phyloP scores from a whole-genome alignment of 345 rosid genomes.

The Eucalyptus victrix region DNA sequence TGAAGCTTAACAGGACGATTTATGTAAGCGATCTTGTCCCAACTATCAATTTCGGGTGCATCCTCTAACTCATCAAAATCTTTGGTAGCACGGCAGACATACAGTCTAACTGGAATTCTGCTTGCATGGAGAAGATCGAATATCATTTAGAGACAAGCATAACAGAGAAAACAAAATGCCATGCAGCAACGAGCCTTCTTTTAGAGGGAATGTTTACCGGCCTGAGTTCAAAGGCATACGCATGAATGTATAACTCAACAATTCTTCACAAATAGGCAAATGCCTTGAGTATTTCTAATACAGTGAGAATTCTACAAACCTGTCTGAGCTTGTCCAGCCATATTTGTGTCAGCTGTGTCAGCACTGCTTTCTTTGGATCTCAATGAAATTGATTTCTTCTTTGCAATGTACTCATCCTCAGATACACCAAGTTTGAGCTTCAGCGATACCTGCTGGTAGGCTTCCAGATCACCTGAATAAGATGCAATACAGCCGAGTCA shows the following conservation, averaged over 20 bases:
- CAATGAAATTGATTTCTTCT: slow-evolving; percentile 7
- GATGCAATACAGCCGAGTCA: neutral
- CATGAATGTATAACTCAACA: neutral
- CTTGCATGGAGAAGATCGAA: slow-evolving; percentile 18
- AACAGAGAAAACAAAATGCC: neutral
- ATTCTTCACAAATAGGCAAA: neutral
- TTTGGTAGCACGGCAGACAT: slow-evolving; percentile 37
- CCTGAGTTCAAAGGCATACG: neutral
- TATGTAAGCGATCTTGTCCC: slow-evolving; percentile 75
- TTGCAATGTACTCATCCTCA: slow-evolving; percentile 46
- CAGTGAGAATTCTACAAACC: slow-evolving; percentile 30
- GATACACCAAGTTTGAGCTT: slow-evolving; percentile 70
- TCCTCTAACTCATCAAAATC: slow-evolving; percentile 67
- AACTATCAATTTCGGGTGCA: slow-evolving; percentile 40
- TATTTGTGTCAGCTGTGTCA: too few relatives aligned
- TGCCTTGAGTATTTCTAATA: neutral
- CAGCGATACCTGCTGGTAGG: slow-evolving; percentile 49
- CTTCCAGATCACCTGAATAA: slow-evolving; percentile 58
- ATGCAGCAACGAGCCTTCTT: neutral
- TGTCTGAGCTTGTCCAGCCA: slow-evolving; percentile 67
- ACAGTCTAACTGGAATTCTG: slow-evolving; percentile 72
- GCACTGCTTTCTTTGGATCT: slow-evolving; percentile 22
- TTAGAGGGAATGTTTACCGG: neutral
- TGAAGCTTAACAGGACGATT: slow-evolving; percentile 68
- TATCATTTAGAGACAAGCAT: neutral